A percentile compares a stretch with the other conserved stretches of the same genome.
phyloP scores from a whole-genome alignment of 345 rosid species.

The Trapa bicornis region DNA sequence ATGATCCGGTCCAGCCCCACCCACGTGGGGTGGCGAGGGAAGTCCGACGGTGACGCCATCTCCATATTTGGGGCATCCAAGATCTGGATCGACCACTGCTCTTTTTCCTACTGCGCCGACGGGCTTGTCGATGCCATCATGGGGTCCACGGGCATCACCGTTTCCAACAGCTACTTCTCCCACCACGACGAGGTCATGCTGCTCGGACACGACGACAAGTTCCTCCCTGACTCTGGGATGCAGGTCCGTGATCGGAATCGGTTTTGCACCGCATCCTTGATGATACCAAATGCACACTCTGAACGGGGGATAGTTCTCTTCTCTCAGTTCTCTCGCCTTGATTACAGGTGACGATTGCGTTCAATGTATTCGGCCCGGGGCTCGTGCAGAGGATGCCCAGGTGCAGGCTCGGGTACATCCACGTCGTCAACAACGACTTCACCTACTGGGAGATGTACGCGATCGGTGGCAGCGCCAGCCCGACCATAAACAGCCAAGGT shows the following conservation, averaged over 20 bases:
- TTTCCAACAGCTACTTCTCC: slow-evolving; percentile 64
- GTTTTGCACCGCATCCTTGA: no score
- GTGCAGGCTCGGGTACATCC: slow-evolving; percentile 83
- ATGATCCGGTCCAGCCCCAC: slow-evolving; percentile 63
- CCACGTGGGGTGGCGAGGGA: slow-evolving; percentile 52
- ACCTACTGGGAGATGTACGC: slow-evolving; percentile 95
- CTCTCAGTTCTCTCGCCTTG: no score
- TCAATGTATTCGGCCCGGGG: slow-evolving; percentile 67
- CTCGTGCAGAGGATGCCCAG: slow-evolving; percentile 95
- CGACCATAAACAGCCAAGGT: slow-evolving; percentile 93
- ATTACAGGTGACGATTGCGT: slow-evolving; percentile 72
- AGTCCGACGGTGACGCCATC: slow-evolving; percentile 88
- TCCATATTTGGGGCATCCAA: slow-evolving; percentile 59
- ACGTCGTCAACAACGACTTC: slow-evolving; percentile 85
- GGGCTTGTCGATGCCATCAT: slow-evolving; percentile 79
- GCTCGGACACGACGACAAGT: slow-evolving; percentile 63
- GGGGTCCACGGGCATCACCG: slow-evolving; percentile 80
- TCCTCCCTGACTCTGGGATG: slow-evolving; percentile 60
- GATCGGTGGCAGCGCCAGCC: slow-evolving; percentile 89
- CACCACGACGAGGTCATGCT: slow-evolving; percentile 90
- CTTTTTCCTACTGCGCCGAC: slow-evolving; percentile 58
- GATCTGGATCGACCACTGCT: slow-evolving; percentile 92
- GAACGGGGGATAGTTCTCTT: no score
- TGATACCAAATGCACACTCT: no score
- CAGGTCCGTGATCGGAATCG: slow-evolving; percentile 23